Evolutionary conservation across 345 rosid species (phyloP), one percentile per base, ranked within the genome.

Genomic region (Noccaea caerulescens): DNA sequence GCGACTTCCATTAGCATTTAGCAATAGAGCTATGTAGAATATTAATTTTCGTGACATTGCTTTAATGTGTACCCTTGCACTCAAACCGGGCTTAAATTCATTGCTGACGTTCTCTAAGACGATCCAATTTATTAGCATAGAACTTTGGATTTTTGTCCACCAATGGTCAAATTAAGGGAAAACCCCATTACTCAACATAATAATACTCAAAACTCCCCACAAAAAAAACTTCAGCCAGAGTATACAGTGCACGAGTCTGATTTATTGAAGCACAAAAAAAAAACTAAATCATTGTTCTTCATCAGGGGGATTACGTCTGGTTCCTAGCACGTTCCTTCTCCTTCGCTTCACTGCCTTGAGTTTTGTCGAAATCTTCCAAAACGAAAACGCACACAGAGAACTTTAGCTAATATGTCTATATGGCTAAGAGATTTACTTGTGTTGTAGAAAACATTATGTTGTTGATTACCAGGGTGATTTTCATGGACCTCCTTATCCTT

Each of bases 301-400:
- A 57, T 1, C 55, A 12, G 30, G 11, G 12, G 8, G 69, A 27
- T 53, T 67, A 32, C 16, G 72, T 73, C 72, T 89, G 96, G 68
- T 85, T 76, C 34, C 98, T 75, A 3, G 69, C 74, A 23, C 77
- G 87, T 78, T 92, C 93, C 80, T 86, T 86, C 81, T 92, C 92
- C 69, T 80, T 82, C 39, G 86, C 85, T 69, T 89, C 89, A 66
- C 89, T 86, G 27, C 96, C 94, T 46, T 92, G 96, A 11, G 69
- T 82, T 81, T 68, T 85, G 82, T 89, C 96, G 27, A 86, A 86
- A 45, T 67, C 95, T 91, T 53, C 64, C 16, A 32, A 4, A 27
- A 16, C 25, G 5, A 4, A 68, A 33, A 32, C 11, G 54, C 7
- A 41, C 8, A 27, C 0, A 27, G 30, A 2, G 3, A 27, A 27